Conservation (phyloP, 768 basidiomycete genomes). For the Termitomyces bulborhizus region DNA sequence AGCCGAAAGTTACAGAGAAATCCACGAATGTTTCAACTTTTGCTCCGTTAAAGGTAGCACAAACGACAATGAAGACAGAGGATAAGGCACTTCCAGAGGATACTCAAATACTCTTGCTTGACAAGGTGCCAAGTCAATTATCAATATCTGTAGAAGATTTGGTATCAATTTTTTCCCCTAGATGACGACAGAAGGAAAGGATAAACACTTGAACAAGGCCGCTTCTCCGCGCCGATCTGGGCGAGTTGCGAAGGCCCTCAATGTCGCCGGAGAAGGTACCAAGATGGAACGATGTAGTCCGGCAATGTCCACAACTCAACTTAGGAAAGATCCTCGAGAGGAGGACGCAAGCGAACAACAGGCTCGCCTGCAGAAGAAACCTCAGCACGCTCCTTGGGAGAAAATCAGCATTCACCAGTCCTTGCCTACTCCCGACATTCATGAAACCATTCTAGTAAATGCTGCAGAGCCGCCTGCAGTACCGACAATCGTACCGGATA, state of each 20-base stretch:
- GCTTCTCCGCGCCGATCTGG: constrained; percentile 9
- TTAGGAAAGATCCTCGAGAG: background rate
- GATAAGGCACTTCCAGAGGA: background rate
- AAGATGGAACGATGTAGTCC: background rate
- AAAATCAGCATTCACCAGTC: constrained; percentile 4
- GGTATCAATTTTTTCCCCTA: background rate
- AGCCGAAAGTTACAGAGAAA: background rate
- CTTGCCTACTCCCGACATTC: background rate
- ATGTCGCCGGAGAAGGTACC: background rate
- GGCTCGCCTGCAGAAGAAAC: background rate
- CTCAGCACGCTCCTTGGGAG: constrained; percentile 4
- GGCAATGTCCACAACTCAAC: background rate
- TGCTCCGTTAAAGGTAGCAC: background rate
- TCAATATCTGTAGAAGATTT: background rate
- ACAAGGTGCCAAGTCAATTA: background rate
- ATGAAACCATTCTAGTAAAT: background rate
- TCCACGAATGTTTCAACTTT: background rate
- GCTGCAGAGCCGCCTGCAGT: background rate
- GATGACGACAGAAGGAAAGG: background rate
- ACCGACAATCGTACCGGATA: background rate
- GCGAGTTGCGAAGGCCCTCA: constrained; percentile 2
- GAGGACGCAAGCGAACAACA: background rate
- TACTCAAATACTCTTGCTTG: background rate
- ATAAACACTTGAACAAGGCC: background rate
- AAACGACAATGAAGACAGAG: background rate